A percentile compares a stretch with the other conserved stretches of the same genome.
Conservation (phyloP, 2,329 filamentous ascomycete genomes). For the Verticillium tricorpus region DNA sequence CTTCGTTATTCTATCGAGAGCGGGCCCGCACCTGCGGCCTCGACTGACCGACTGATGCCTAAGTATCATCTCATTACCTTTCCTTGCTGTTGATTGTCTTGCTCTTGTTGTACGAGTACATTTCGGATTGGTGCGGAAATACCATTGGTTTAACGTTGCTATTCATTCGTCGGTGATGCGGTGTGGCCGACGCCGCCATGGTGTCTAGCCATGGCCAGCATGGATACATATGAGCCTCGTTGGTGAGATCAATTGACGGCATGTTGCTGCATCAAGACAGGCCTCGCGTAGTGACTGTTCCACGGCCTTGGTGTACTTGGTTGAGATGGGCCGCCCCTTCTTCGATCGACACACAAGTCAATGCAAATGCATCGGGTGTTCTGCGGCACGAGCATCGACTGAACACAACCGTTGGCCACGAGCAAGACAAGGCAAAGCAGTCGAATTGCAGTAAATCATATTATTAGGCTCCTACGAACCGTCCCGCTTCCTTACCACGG, state of each 20-base stretch:
- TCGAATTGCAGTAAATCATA: not conserved
- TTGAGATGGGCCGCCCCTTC: no score
- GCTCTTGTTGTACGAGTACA: not conserved
- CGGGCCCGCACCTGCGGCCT: not conserved
- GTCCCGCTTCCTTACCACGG: not conserved
- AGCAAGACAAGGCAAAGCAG: no score
- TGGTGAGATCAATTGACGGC: no score
- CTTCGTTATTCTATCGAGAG: not conserved
- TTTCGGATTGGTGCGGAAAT: not conserved
- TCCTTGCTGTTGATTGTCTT: slow-evolving; percentile 4
- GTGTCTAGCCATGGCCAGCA: no score
- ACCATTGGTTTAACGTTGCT: not conserved
- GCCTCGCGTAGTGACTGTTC: no score
- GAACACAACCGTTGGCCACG: no score
- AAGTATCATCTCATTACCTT: not conserved
- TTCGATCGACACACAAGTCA: no score
- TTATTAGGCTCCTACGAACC: not conserved
- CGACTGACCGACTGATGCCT: not conserved
- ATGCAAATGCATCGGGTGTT: no score
- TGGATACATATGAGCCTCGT: no score
- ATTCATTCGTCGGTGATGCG: not conserved
- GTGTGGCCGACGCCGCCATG: not conserved
- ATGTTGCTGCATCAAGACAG: no score
- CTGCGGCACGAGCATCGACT: no score
- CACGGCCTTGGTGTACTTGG: no score